A percentile compares a stretch with the other conserved stretches of the same genome.
Conservation (phyloP, 176 grass and related monocot species). For the Elymus sibiricus region DNA sequence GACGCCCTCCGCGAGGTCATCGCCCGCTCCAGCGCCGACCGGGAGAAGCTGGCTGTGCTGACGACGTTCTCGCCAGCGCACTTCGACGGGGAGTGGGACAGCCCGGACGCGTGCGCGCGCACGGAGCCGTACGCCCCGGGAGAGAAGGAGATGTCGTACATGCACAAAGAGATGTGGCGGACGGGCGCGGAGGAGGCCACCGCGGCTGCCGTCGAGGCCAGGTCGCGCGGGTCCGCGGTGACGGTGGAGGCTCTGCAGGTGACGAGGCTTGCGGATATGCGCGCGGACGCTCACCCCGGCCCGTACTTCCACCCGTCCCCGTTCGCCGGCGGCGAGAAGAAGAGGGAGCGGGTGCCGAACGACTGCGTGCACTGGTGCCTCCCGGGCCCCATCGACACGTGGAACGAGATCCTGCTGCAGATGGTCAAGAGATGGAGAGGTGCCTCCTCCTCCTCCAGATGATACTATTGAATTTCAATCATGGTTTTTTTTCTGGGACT, state of each 20-base stretch:
- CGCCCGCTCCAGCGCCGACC: neutral
- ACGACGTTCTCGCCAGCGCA: conserved; percentile 87
- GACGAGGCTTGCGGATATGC: conserved; percentile 55
- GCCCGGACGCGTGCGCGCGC: conserved; percentile 52
- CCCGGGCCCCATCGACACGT: conserved; percentile 72
- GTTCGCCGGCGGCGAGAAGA: conserved; percentile 35
- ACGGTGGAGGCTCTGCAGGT: conserved; percentile 52
- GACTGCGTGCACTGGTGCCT: conserved; percentile 95
- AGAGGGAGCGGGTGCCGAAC: conserved; percentile 56
- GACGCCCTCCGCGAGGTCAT: conserved; percentile 52
- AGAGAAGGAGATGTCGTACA: conserved; percentile 51
- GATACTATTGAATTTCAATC: neutral
- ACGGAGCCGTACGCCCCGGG: conserved; percentile 52
- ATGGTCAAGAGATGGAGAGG: conserved; percentile 56
- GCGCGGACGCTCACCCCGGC: conserved; percentile 67
- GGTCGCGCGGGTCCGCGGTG: neutral
- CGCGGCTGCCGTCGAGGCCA: conserved; percentile 13
- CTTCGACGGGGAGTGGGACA: conserved; percentile 86
- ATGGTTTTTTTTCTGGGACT: neutral
- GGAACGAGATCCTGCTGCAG: conserved; percentile 86
- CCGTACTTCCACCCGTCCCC: conserved; percentile 61
- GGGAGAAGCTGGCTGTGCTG: conserved; percentile 44
- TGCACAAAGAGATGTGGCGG: conserved; percentile 58
- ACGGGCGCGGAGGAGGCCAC: conserved; percentile 46
- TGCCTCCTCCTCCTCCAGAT: neutral